Base-by-base conservation (phyloP, 345 rosid genomes). In the Syzygium aromaticum region DNA sequence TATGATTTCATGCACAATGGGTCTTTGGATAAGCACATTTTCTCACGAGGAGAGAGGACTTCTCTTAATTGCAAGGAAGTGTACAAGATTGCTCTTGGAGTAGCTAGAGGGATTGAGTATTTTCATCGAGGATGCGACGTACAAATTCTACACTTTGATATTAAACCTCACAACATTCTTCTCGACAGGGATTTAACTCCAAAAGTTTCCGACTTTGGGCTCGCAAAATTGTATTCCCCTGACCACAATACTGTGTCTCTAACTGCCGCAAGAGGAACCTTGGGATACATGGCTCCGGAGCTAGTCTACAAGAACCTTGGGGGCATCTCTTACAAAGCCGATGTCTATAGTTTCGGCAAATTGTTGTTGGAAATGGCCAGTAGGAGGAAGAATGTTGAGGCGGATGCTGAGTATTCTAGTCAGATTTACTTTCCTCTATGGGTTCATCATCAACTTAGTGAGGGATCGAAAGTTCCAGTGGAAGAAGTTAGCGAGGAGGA, bases 381-480 rank as follows among this genome's bases (percentile, higher is more conserved):
- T 63, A 2, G 77, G 4, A n/a, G 38, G 73, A 63, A 14, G 38
- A n/a, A n/a, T 63, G 2, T 3, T 0, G 8, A 14, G 0, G 4
- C 9, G 0, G 19, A 5, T 6, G 4, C 1, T 1, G 5, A 28
- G 77, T 14, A 15, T 63, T 63, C 21, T 0, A 3, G 21, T 3
- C 21, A 28, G 1, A 63, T 7, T 14, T 63, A 63, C 40, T 63
- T 63, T 28, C 38, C 40, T 28, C 15, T 3, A 63, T 63, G 77
- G 5, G 2, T 63, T 28, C 77, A 63, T 63, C 2, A 63, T 10
- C 77, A 7, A 63, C 8, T 63, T 7, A 15, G 9, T 15, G 10
- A n/a, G 3, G 40, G 38, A 63, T 28, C 1, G 10, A 14, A 14
- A 0, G 2, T 28, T 7, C 8, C 0, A 3, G 2, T 28, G 1